A percentile compares a stretch with the other conserved stretches of the same genome.
phyloP scores from a whole-genome alignment of 2,329 filamentous ascomycete species.

The Emericellopsis atlantica region DNA sequence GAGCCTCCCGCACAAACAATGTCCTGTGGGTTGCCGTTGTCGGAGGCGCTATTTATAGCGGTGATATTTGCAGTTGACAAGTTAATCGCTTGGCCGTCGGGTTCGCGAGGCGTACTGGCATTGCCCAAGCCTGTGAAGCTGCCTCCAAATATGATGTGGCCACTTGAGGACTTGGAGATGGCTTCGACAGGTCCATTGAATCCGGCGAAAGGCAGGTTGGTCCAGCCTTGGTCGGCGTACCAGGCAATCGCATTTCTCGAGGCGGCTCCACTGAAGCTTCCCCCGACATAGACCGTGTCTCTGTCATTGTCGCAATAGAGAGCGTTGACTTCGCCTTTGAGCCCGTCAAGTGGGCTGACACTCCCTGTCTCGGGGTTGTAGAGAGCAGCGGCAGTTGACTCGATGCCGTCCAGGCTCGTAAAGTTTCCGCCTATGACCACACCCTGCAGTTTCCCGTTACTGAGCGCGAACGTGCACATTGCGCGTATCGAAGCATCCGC shows the following conservation, averaged over 20 bases:
- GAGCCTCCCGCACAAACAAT: conserved; percentile 63
- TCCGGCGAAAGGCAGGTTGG: conserved; percentile 76
- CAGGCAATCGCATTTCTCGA: conserved; percentile 87
- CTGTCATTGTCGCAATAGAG: conserved; percentile 69
- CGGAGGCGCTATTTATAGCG: conserved; percentile 47
- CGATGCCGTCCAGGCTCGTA: conserved; percentile 67
- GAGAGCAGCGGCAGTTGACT: conserved; percentile 68
- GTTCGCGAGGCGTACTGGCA: conserved; percentile 51
- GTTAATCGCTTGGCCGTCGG: conserved; percentile 72
- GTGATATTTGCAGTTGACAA: conserved; percentile 66
- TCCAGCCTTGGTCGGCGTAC: conserved; percentile 56
- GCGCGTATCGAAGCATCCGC: conserved; percentile 77
- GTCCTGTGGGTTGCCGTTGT: conserved; percentile 60
- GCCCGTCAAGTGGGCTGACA: conserved; percentile 63
- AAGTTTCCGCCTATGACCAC: conserved; percentile 91
- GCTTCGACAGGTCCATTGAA: conserved; percentile 88
- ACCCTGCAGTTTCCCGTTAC: conserved; percentile 54
- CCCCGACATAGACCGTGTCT: conserved; percentile 81
- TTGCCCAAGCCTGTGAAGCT: conserved; percentile 83
- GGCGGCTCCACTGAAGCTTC: conserved; percentile 66
- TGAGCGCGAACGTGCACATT: conserved; percentile 69
- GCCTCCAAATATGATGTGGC: conserved; percentile 85
- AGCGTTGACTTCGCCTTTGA: conserved; percentile 72
- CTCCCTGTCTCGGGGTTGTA: conserved; percentile 62
- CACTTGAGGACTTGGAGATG: conserved; percentile 67